Conservation (phyloP, 805 yeast genomes). For the Starmerella lactis-condensi region DNA sequence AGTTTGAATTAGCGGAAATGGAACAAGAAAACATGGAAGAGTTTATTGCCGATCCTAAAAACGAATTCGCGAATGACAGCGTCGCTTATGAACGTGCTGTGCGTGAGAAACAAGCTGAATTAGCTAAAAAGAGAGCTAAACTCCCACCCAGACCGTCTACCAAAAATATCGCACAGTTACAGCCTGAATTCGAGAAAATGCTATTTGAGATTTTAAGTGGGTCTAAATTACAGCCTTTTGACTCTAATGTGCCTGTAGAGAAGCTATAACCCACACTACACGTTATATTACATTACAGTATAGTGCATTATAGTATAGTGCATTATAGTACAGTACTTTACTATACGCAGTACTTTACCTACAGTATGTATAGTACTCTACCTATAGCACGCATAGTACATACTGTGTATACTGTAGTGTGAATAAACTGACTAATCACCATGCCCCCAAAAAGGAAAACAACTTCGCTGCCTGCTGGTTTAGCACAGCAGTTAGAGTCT, state of each 20-base stretch:
- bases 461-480: too few relatives aligned
- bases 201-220: conserved; percentile 2
- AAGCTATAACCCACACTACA: background rate
- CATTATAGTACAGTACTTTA: too few relatives aligned
- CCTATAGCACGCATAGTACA: too few relatives aligned
- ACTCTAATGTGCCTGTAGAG: too few relatives aligned
- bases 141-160: conserved; percentile 19
- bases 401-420: too few relatives aligned
- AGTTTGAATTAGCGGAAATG: conserved; percentile 33
- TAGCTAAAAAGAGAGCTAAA: conserved; percentile 12
- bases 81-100: conserved; percentile 18
- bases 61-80: conserved; percentile 19
- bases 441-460: too few relatives aligned
- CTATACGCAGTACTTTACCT: too few relatives aligned
- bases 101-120: conserved; percentile 13
- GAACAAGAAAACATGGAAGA: conserved; percentile 30
- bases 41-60: conserved; percentile 21
- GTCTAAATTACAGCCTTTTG: conserved; percentile 5
- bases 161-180: conserved; percentile 19
- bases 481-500: too few relatives aligned
- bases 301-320: too few relatives aligned
- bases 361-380: too few relatives aligned
- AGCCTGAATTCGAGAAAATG: conserved; percentile 13
- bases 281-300: background rate
- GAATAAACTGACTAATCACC: too few relatives aligned